phyloP scores from a whole-genome alignment of 73 alveolate species.

The Tetrahymena malaccensis region DNA sequence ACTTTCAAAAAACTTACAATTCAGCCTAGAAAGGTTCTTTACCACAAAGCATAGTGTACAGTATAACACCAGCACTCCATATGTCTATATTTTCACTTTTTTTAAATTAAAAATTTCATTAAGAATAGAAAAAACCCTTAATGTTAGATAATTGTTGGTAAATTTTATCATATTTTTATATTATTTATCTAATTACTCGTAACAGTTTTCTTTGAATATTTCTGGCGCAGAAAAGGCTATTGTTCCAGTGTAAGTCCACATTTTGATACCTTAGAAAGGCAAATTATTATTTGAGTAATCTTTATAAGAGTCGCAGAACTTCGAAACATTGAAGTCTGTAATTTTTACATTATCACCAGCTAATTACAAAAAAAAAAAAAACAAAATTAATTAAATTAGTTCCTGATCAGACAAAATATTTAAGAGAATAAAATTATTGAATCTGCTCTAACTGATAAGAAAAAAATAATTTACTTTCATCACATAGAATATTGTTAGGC shows the following conservation, averaged over 20 bases:
- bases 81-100: constrained; percentile 27
- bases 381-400: background rate
- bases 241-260: constrained; percentile 49
- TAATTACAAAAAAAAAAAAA: background rate
- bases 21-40: constrained; percentile 37
- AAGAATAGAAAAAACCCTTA: too few species aligned
- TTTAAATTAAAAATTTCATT: too few species aligned
- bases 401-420: background rate
- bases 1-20: background rate
- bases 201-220: constrained; percentile 29
- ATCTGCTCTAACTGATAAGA: background rate
- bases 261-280: constrained; percentile 13
- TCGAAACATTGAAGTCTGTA: constrained; percentile 34
- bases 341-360: constrained; percentile 18
- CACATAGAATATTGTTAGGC: constrained; percentile 39
- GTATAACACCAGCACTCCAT: constrained; percentile 45
- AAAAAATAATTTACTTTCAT: background rate
- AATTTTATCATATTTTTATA: background rate
- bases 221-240: constrained; percentile 47
- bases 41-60: constrained; percentile 32
- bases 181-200: constrained; percentile 2
- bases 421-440: background rate
- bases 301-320: constrained; percentile 33
- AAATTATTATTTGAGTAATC: background rate
- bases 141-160: background rate